Conservation (phyloP, 2,329 filamentous ascomycete species). For the Shiraia bambusicola region DNA sequence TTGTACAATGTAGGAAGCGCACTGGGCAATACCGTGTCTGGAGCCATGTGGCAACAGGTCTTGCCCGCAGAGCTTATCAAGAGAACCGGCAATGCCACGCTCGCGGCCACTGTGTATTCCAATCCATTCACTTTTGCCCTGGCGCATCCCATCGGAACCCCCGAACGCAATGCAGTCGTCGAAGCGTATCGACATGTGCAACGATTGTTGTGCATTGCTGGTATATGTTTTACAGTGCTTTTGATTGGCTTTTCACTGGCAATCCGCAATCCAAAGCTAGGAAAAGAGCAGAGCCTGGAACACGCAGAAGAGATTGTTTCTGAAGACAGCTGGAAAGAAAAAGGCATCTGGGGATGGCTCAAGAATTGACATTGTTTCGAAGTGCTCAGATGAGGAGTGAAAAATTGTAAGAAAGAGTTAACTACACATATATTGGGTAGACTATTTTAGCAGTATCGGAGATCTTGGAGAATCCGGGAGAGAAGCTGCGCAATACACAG, state of each 20-base stretch:
- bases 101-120: conserved; percentile 46
- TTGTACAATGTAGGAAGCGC: conserved; percentile 65
- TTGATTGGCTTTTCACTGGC: conserved; percentile 50
- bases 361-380: too few species aligned
- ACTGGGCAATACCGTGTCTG: conserved; percentile 61
- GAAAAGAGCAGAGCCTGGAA: conserved; percentile 49
- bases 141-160: conserved; percentile 48
- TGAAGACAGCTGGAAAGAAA: not conserved
- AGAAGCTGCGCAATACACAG: too few species aligned
- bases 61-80: conserved; percentile 47
- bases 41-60: conserved; percentile 62
- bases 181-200: conserved; percentile 51
- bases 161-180: conserved; percentile 48
- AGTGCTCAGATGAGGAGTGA: too few species aligned
- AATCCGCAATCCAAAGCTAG: conserved; percentile 50
- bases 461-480: too few species aligned
- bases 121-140: conserved; percentile 45
- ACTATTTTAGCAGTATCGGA: too few species aligned
- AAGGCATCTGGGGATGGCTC: too few species aligned
- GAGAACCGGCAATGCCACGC: conserved; percentile 44
- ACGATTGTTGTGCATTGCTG: conserved; percentile 53
- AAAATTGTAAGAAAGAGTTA: too few species aligned
- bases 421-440: too few species aligned
- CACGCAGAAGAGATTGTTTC: conserved; percentile 41
- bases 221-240: conserved; percentile 52